Conservation (phyloP, 2,329 filamentous ascomycete genomes). For the Aspergillus candidus region DNA sequence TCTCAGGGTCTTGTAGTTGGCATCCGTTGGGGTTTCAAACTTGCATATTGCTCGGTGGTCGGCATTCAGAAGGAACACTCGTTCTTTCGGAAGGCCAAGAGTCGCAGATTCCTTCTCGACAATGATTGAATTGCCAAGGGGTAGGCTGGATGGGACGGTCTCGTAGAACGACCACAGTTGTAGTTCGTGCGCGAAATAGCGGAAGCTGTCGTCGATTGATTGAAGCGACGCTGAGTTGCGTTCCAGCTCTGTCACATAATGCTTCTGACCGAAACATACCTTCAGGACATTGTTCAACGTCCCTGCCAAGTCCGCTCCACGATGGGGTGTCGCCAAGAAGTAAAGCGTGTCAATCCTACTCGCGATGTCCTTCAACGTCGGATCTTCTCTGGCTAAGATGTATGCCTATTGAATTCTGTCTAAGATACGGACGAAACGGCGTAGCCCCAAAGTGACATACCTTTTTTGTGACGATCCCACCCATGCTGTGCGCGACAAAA, state of each 20-base stretch:
- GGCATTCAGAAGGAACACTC: conserved; percentile 33
- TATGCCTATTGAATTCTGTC: conserved; percentile 6
- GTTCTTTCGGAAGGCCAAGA: conserved; percentile 40
- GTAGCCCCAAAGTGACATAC: not conserved
- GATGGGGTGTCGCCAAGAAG: conserved; percentile 28
- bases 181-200: conserved; percentile 32
- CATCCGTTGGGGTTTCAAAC: conserved; percentile 30
- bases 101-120: conserved; percentile 39
- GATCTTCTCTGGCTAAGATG: conserved; percentile 16
- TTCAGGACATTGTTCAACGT: conserved; percentile 28
- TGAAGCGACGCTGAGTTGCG: conserved; percentile 31
- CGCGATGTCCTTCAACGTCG: conserved; percentile 9
- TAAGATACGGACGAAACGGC: no score
- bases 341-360: conserved; percentile 13
- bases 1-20: conserved; percentile 30
- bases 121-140: conserved; percentile 23
- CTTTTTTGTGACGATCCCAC: conserved; percentile 35
- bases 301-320: conserved; percentile 20
- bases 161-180: conserved; percentile 45
- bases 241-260: conserved; percentile 36
- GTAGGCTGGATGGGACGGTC: conserved; percentile 27
- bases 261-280: conserved; percentile 3
- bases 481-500: conserved; percentile 45
- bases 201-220: conserved; percentile 43
- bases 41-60: conserved; percentile 43